phyloP scores from a whole-genome alignment of 208 protist genomes.

The Acanthamoeba pearcei region DNA sequence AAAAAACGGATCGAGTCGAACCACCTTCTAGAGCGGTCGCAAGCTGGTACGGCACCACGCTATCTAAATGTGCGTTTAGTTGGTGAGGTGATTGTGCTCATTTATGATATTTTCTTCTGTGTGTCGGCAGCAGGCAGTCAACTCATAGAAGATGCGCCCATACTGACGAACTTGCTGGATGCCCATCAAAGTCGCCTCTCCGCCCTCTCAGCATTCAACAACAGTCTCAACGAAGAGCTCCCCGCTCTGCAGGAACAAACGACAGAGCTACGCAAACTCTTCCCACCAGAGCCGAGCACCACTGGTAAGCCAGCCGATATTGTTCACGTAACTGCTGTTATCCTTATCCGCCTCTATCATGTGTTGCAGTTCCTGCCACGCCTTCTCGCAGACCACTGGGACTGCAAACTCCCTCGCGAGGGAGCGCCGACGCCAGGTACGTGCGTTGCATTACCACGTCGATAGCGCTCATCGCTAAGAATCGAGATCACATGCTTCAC shows the following conservation, averaged over 20 bases:
- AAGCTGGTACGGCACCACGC: not conserved
- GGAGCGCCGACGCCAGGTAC: not conserved
- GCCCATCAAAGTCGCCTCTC: not conserved
- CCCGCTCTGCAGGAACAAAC: not conserved
- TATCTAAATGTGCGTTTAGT: not conserved
- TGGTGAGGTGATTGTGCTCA: not conserved
- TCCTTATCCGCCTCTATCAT: not conserved
- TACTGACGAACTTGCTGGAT: constrained; percentile 11
- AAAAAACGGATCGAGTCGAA: constrained; percentile 3
- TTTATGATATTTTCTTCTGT: not conserved
- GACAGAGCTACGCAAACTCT: not conserved
- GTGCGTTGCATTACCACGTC: not conserved
- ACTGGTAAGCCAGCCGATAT: not conserved
- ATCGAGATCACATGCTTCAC: not conserved
- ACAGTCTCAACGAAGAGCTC: not conserved
- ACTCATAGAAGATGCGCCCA: constrained; percentile 8
- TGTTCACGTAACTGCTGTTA: not conserved
- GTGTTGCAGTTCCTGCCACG: not conserved
- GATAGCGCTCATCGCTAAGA: not conserved
- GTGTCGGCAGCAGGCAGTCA: not conserved
- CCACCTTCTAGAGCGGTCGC: not conserved
- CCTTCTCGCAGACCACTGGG: constrained; percentile 1
- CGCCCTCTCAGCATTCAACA: not conserved
- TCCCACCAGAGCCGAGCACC: not conserved
- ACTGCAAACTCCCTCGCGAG: not conserved